These are phyloP conservation scores for Brassica napus DNA, from an alignment of 345 rosid species.

Conservation along the genomic window DNA sequence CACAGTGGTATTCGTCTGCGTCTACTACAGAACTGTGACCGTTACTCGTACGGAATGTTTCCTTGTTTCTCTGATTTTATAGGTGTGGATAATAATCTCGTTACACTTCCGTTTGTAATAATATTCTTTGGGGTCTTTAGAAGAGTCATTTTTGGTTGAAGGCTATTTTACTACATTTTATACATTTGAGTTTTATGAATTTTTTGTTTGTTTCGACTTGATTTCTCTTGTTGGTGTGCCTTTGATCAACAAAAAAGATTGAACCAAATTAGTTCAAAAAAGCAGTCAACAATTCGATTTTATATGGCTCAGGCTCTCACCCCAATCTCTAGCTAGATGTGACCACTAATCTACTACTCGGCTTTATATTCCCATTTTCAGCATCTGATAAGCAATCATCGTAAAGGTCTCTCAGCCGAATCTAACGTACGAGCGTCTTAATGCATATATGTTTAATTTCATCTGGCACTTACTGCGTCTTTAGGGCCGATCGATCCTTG, in stretches of 20 bases:
- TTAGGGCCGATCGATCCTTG: too few species aligned
- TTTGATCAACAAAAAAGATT: not conserved
- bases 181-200: not conserved
- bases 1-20: not conserved
- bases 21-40: constrained; percentile 8
- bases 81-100: not conserved
- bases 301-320: not conserved
- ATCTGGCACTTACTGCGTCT: too few species aligned
- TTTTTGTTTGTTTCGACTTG: not conserved
- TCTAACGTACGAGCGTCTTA: not conserved
- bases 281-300: not conserved
- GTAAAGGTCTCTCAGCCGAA: too few species aligned
- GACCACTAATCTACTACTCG: not conserved
- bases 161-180: not conserved
- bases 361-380: too few species aligned
- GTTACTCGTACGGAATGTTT: constrained; percentile 13
- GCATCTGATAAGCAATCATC: not conserved
- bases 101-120: not conserved
- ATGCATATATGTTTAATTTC: not conserved
- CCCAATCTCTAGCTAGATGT: not conserved
- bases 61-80: not conserved
- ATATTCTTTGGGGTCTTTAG: not conserved
- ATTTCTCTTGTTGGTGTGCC: not conserved
- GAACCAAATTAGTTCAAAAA: not conserved
- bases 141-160: not conserved